Evolutionary conservation across 1,284 basidiomycete species (phyloP).

Genomic region (Apiotrichum laibachii): DNA sequence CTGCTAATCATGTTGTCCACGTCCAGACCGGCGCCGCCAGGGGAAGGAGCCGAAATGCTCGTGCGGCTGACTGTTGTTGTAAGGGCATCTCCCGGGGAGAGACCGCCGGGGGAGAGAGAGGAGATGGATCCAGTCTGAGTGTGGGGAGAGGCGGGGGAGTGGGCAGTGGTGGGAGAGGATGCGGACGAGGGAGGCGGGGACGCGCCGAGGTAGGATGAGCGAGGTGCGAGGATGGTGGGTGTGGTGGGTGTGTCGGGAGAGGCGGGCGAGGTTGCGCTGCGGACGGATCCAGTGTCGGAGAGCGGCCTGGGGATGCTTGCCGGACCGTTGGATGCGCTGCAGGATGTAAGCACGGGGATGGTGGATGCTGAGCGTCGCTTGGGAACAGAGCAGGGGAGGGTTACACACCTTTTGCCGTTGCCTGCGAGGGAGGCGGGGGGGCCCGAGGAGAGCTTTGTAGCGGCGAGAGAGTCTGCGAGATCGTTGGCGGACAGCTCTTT

Average conservation of each 20-base stretch:
- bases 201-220: constrained; percentile 29
- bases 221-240: constrained; percentile 49
- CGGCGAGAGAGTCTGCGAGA: constrained; percentile 41
- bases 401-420: constrained; percentile 17
- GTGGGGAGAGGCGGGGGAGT: constrained; percentile 28
- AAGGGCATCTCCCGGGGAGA: constrained; percentile 34
- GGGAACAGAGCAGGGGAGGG: neutral
- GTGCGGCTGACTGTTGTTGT: constrained; percentile 38
- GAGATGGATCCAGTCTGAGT: constrained; percentile 29
- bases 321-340: constrained; percentile 1
- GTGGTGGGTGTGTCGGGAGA: constrained; percentile 42
- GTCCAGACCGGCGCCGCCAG: constrained; percentile 60
- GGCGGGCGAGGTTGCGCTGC: neutral
- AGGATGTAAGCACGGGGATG: neutral
- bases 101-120: constrained; percentile 21
- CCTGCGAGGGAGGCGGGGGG: neutral
- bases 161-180: constrained; percentile 13
- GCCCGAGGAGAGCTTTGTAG: constrained; percentile 30
- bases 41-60: constrained; percentile 20
- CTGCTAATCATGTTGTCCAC: constrained; percentile 99
- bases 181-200: constrained; percentile 41
- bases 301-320: neutral
- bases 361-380: neutral
- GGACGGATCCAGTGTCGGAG: neutral
- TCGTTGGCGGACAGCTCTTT: constrained; percentile 50